Evolutionary conservation across 1,284 basidiomycete genomes (phyloP), one percentile per base, ranked within the genome.

Genomic region (Pseudozyma pruni): DNA sequence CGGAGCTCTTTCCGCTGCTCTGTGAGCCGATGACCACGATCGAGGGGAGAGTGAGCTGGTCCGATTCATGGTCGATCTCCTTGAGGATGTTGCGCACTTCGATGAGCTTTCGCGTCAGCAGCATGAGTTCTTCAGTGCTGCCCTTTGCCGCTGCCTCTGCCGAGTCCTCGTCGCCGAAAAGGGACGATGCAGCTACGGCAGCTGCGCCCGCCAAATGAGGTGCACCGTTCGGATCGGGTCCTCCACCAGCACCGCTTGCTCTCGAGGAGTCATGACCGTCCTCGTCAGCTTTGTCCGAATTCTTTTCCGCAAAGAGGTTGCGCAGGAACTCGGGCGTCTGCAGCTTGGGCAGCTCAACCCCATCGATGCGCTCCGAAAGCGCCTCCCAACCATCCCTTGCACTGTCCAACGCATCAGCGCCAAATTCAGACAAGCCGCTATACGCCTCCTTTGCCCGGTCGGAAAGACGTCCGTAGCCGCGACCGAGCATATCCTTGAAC

Each of bases 21-120:
- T 99, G 95, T 79, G 93, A 95, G 13, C 95, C 95, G 70, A 99
- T 93, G 46, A 98, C 96, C 33, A 98, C 95, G 62, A 99, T 98
- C 70, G 92, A 94, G 0, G 95, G 95, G 13, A 99, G 85, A 72
- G 94, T 95, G 76, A 99, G 87, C 16, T 90, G 88, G 48, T 86
- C 85, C 22, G 74, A 75, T 11, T 91, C 94, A 83, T 98, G 93
- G 83, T 98, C 96, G 55, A 98, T 94, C 71, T 91, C 91, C 37
- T 98, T 86, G 38, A 98, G 86, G 86, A 98, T 94, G 62, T 88
- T 91, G 61, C 96, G 86, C 74, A 99, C 96, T 83, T 96, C 94
- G 78, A 99, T 98, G 53, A 99, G 88, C 83, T 96, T 98, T 81
- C 88, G 87, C 0, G 96, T 99, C 51, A 99, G 86, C 74, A 94